These are phyloP conservation scores for Macrolepiota albuminosa DNA, from an alignment of 768 basidiomycete genomes.

Conservation along the genomic window DNA sequence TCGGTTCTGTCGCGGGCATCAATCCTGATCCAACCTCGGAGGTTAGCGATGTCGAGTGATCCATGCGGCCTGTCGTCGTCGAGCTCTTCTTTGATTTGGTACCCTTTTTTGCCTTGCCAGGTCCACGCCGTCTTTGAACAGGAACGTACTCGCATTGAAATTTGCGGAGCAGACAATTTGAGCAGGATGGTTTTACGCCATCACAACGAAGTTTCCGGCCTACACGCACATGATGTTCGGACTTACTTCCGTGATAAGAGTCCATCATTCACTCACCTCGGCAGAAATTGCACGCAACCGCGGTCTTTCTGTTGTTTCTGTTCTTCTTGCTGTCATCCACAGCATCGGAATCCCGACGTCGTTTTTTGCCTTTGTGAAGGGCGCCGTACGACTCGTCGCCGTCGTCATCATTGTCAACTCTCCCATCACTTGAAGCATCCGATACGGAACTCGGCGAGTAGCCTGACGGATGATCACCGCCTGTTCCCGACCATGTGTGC, in stretches of 20 bases:
- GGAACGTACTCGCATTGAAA: slow-evolving; percentile 50
- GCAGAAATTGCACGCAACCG: slow-evolving; percentile 75
- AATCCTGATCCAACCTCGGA: slow-evolving; percentile 13
- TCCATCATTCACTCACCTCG: slow-evolving; percentile 40
- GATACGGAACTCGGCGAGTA: slow-evolving; percentile 18
- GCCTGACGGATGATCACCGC: slow-evolving; percentile 11
- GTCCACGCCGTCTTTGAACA: slow-evolving; percentile 56
- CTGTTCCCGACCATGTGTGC: slow-evolving; percentile 8
- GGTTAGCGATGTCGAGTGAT: slow-evolving; percentile 11
- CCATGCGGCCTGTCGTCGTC: slow-evolving; percentile 14
- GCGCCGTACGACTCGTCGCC: slow-evolving; percentile 18
- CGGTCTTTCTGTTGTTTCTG: slow-evolving; percentile 41
- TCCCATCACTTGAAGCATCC: slow-evolving; percentile 17
- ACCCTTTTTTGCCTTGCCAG: slow-evolving; percentile 70
- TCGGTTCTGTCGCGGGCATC: slow-evolving; percentile 16
- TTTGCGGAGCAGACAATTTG: slow-evolving; percentile 54
- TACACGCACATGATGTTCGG: slow-evolving; percentile 20
- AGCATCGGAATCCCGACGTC: slow-evolving; percentile 22
- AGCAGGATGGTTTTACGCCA: slow-evolving; percentile 58
- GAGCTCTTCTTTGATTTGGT: slow-evolving; percentile 37
- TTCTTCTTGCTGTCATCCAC: slow-evolving; percentile 23
- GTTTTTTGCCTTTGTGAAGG: slow-evolving; percentile 25
- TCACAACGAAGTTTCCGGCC: slow-evolving; percentile 76
- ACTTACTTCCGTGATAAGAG: not conserved
- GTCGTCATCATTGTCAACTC: slow-evolving; percentile 20